Base-by-base conservation (phyloP, 192 early-diverging fungal genomes). In the Thamnidium elegans region DNA sequence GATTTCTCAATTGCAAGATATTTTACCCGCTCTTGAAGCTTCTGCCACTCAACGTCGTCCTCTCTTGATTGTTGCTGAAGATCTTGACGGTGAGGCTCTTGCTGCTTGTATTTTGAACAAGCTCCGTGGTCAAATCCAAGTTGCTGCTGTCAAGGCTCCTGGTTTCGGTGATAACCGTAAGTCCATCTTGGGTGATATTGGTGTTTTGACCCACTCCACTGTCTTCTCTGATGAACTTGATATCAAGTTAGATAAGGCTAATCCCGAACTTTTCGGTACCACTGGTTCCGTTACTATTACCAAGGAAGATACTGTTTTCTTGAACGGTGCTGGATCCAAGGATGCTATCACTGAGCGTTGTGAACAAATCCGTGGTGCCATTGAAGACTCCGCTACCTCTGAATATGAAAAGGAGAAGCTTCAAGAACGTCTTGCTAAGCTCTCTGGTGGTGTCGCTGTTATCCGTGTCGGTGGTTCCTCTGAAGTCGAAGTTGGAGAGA, bases 131-230 rank as follows among this genome's bases (percentile, higher is more conserved):
- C 96, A 99, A 79, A 78, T 99, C 68, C 90, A 93, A 78, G 95
- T 99, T 44, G 90, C 87, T 70, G 92, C 91, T 50, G 96, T 99
- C 81, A 99, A 99, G 89, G 95, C 98, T 7, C 98, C 98, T 43
- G 98, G 98, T 43, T 99, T 98, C 66, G 98, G 98, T 77, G 98
- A 99, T 80, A 98, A 99, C 91, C 92, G 98, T 79, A 99, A 99
- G 87, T 91, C 92, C 42, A 99, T 95, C 60, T 84, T 99, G 51
- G 93, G 94, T 55, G 98, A 99, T 79, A 85, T 99, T 67, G 98
- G 92, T 58, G 92, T 96, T 53, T 81, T 99, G 67, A 99, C 98
- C 67, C 93, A 96, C 80, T 88, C 87, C 58, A 93, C 92, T 55
- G 98, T 99, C 59, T 98, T 99, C 84, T 92, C 87, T 50, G 94